Conservation (phyloP, 2,329 filamentous ascomycete genomes). For the Epichloe hybrida region DNA sequence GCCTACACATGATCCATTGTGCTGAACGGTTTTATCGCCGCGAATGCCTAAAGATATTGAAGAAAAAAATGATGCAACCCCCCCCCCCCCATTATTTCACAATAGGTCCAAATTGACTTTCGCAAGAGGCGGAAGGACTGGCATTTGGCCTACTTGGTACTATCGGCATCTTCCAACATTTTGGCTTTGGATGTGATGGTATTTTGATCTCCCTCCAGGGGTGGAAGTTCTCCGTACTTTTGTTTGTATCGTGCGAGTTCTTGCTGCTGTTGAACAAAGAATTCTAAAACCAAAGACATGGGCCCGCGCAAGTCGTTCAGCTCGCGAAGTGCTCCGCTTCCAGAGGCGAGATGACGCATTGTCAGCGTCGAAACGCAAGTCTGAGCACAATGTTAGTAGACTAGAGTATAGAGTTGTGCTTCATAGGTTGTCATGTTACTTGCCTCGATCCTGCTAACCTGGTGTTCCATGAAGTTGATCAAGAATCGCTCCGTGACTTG, state of each 20-base stretch:
- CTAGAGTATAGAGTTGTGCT: background rate
- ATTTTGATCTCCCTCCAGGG: slow-evolving; percentile 7
- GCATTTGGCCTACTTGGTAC: background rate
- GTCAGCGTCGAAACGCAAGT: slow-evolving; percentile 68
- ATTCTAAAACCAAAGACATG: slow-evolving; percentile 57
- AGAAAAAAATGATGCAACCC: background rate
- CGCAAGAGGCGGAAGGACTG: background rate
- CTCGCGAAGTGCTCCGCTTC: slow-evolving; percentile 45
- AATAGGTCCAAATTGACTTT: background rate
- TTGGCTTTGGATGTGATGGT: slow-evolving; percentile 9
- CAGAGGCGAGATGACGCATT: slow-evolving; percentile 65
- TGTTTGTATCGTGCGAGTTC: slow-evolving; percentile 51
- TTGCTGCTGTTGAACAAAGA: slow-evolving; percentile 45
- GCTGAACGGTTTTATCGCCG: background rate
- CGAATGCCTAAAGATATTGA: background rate
- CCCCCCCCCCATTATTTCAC: too few species aligned
- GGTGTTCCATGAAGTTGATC: slow-evolving; percentile 82
- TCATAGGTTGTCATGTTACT: slow-evolving; percentile 4
- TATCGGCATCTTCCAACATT: background rate
- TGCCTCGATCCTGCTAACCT: slow-evolving; percentile 93
- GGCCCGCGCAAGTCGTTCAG: slow-evolving; percentile 64
- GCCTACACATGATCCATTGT: background rate
- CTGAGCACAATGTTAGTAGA: slow-evolving; percentile 28
- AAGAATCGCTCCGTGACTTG: slow-evolving; percentile 83
- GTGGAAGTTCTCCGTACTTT: slow-evolving; percentile 31